Evolutionary conservation across 352 stramenopile species (phyloP).

Genomic region (Globisporangium uncinulatum): DNA sequence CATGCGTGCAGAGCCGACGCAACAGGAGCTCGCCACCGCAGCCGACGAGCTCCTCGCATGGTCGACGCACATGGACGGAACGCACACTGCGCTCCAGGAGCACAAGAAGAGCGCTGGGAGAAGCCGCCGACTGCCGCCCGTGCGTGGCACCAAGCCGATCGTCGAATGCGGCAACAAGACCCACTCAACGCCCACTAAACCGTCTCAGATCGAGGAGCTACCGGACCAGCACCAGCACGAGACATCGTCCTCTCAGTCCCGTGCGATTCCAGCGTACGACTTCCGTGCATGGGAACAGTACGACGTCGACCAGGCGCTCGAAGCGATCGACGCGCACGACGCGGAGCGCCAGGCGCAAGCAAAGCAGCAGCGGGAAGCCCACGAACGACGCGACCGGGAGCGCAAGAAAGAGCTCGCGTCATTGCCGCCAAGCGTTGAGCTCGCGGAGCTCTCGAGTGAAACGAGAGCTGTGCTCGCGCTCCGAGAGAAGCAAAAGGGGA

Average conservation of each 20-base stretch:
- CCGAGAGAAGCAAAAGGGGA: conserved; percentile 92
- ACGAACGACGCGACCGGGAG: conserved; percentile 29
- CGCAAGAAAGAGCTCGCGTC: conserved; percentile 53
- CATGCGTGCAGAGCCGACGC: conserved; percentile 51
- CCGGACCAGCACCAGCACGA: conserved; percentile 9
- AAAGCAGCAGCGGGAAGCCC: conserved; percentile 23
- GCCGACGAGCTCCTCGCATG: conserved; percentile 61
- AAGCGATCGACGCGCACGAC: conserved; percentile 62
- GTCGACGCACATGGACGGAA: conserved; percentile 48
- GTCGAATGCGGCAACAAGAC: too few species aligned
- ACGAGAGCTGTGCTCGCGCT: conserved; percentile 53
- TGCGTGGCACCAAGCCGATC: conserved; percentile 27
- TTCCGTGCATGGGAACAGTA: conserved; percentile 92
- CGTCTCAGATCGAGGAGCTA: neutral
- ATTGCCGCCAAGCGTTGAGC: conserved; percentile 48
- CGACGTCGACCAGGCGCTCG: conserved; percentile 77
- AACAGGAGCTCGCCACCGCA: conserved; percentile 52
- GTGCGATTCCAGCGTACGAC: conserved; percentile 81
- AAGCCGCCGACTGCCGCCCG: conserved; percentile 27
- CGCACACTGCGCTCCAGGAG: conserved; percentile 40
- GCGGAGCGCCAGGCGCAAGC: conserved; percentile 30
- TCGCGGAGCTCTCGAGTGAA: conserved; percentile 40
- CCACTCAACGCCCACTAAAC: too few species aligned
- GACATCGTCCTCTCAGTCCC: conserved; percentile 18
- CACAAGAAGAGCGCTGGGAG: conserved; percentile 10